Conservation (phyloP, 2,329 filamentous ascomycete species). For the Penicillium thymicola region DNA sequence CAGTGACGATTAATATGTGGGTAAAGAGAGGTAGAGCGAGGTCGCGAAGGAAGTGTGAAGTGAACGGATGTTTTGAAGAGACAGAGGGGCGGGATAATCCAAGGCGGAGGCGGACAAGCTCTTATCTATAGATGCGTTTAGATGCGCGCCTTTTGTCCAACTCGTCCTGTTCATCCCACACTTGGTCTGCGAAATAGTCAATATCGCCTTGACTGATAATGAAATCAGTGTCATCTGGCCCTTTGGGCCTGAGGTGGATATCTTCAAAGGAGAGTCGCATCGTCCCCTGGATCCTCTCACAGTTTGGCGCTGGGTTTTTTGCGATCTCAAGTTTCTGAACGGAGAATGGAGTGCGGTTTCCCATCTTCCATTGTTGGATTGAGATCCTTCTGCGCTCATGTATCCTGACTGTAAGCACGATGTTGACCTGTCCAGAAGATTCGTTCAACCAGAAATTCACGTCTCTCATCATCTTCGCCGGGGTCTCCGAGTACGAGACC, state of each 20-base stretch:
- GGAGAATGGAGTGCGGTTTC: accelerated
- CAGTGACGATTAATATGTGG: too few relatives aligned
- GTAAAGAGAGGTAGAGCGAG: background rate
- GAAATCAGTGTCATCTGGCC: background rate
- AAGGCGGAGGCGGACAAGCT: conserved; percentile 12
- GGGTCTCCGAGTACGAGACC: background rate
- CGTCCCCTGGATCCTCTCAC: background rate
- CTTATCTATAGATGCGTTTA: background rate
- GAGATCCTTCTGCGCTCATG: background rate
- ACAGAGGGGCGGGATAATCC: background rate
- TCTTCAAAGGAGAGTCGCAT: background rate
- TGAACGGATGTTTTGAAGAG: background rate
- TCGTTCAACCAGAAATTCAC: background rate
- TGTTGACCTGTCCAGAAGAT: background rate
- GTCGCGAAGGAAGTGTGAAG: background rate
- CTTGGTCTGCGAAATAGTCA: accelerated
- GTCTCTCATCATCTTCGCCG: too few relatives aligned
- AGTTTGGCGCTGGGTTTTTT: background rate
- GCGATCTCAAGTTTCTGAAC: background rate
- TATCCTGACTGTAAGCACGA: background rate
- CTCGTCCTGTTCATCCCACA: background rate
- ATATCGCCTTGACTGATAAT: background rate
- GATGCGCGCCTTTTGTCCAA: too few relatives aligned
- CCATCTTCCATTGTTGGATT: background rate
- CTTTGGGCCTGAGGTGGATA: background rate